These are phyloP conservation scores for Rhizopogon rudus DNA, from an alignment of 768 basidiomycete species.

Conservation along the genomic window DNA sequence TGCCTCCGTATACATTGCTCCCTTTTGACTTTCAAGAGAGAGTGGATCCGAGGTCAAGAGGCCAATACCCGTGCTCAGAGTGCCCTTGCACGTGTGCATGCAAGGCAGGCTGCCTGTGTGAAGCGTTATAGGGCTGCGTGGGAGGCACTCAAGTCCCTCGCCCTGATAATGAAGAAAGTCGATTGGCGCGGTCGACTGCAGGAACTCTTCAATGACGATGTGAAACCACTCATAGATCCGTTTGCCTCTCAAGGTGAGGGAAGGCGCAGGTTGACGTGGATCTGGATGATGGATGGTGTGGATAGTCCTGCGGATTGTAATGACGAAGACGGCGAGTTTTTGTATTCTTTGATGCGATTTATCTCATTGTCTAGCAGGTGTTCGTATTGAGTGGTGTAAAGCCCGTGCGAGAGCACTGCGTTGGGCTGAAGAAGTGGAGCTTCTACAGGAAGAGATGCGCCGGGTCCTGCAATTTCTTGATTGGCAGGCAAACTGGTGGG, in stretches of 20 bases:
- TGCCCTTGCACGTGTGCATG: constrained; percentile 2
- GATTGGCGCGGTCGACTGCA: neutral
- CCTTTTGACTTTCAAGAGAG: constrained; percentile 10
- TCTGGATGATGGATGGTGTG: neutral
- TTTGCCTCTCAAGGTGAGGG: neutral
- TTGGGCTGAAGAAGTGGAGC: constrained; percentile 16
- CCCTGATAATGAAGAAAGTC: neutral
- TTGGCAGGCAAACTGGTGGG: constrained; percentile 15
- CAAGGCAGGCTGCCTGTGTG: neutral
- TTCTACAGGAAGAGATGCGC: constrained; percentile 22
- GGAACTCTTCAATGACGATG: neutral
- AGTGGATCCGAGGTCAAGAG: constrained; percentile 8
- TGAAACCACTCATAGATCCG: neutral
- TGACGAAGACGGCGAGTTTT: no score
- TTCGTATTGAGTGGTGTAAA: no score
- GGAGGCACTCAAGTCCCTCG: neutral
- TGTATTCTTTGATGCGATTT: no score
- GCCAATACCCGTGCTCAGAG: constrained; percentile 3
- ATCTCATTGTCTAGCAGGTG: no score
- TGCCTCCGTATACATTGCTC: constrained; percentile 2
- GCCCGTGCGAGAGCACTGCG: constrained; percentile 8
- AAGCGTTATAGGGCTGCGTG: constrained; percentile 6
- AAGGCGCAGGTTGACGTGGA: constrained; percentile 1
- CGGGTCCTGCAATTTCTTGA: constrained; percentile 6
- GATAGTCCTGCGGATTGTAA: neutral